phyloP scores from a whole-genome alignment of 176 grass and related monocot species.

The Triticum monococcum region DNA sequence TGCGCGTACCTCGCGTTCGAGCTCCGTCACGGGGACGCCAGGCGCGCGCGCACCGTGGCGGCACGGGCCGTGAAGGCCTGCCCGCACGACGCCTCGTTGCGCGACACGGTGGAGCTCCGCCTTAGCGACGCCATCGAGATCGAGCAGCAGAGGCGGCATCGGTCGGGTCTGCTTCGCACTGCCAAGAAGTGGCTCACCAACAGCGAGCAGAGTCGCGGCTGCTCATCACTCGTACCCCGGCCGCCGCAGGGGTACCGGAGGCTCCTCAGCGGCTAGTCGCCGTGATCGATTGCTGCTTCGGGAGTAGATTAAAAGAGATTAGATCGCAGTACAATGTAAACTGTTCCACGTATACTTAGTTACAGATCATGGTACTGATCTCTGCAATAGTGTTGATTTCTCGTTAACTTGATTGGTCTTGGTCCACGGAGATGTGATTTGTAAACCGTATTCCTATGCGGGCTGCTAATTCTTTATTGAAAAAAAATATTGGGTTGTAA shows the following conservation, averaged over 20 bases:
- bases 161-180: background rate
- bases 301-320: background rate
- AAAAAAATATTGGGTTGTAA: too few relatives aligned
- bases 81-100: background rate
- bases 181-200: background rate
- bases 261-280: background rate
- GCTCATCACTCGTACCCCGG: background rate
- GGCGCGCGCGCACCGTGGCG: background rate
- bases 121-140: background rate
- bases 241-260: background rate
- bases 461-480: too few relatives aligned
- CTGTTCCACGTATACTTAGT: background rate
- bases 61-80: background rate
- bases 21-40: background rate
- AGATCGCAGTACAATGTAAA: background rate
- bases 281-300: background rate
- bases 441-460: too few relatives aligned
- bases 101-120: background rate
- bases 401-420: too few relatives aligned
- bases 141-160: background rate
- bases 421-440: too few relatives aligned
- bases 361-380: background rate
- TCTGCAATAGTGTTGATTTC: background rate
- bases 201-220: background rate
- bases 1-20: slow-evolving; percentile 7